Conservation (phyloP, 305 asterid genomes). For the Rubia peregrina region DNA sequence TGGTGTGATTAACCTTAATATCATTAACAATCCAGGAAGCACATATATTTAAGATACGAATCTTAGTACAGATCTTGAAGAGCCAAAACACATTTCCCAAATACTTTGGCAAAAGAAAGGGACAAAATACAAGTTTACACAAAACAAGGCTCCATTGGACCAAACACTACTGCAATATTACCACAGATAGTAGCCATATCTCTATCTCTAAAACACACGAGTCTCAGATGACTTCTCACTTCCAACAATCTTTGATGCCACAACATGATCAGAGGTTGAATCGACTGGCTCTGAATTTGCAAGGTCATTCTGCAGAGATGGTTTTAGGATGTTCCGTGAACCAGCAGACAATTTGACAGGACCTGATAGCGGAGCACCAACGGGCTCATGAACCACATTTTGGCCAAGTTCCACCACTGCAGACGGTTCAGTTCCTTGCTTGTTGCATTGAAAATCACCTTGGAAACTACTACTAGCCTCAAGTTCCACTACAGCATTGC, state of each 20-base stretch:
- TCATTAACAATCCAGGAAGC: neutral
- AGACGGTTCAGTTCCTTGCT: conserved; percentile 21
- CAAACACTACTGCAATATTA: conserved; percentile 28
- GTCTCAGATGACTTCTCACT: conserved; percentile 29
- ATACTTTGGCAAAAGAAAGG: neutral
- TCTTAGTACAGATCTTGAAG: neutral
- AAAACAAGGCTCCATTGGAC: neutral
- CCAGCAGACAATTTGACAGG: conserved; percentile 41
- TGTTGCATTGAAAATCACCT: conserved; percentile 15
- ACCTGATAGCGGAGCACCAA: conserved; percentile 28
- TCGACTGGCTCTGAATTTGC: conserved; percentile 22
- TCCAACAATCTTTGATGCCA: conserved; percentile 20
- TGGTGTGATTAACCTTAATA: neutral
- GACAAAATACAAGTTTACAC: neutral
- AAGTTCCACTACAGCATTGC: conserved; percentile 16
- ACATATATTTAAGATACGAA: neutral
- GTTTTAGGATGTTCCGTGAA: conserved; percentile 37
- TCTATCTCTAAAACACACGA: conserved; percentile 27
- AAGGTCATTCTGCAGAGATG: conserved; percentile 31
- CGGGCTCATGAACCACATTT: conserved; percentile 12
- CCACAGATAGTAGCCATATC: conserved; percentile 10
- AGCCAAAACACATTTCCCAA: neutral
- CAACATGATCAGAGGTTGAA: conserved; percentile 24
- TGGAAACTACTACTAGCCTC: conserved; percentile 19
- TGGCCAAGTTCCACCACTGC: conserved; percentile 24